These are phyloP conservation scores for Pterulicium gracile DNA, from an alignment of 1,284 basidiomycete species.

Conservation along the genomic window DNA sequence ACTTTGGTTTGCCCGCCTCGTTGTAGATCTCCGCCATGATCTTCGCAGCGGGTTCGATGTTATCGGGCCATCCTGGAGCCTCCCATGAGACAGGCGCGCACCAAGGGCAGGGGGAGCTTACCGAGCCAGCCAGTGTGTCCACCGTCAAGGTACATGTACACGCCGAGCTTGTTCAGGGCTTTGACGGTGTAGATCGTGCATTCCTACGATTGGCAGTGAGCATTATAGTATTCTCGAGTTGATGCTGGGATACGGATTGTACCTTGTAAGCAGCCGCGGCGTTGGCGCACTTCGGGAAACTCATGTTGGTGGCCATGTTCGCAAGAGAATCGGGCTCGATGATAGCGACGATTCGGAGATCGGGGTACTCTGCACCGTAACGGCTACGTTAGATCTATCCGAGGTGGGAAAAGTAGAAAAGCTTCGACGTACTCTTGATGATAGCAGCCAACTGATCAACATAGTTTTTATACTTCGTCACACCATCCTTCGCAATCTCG, in stretches of 20 bases:
- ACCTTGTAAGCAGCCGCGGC: conserved; percentile 43
- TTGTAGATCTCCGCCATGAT: conserved; percentile 41
- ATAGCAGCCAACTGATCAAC: conserved; percentile 51
- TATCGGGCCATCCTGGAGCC: conserved; percentile 38
- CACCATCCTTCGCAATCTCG: conserved; percentile 42
- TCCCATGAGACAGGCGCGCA: too few species aligned
- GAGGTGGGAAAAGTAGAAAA: not conserved
- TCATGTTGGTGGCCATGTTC: conserved; percentile 46
- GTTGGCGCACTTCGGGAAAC: conserved; percentile 40
- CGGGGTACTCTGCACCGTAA: conserved; percentile 45
- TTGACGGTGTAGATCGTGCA: conserved; percentile 47
- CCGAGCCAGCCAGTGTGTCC: conserved; percentile 61
- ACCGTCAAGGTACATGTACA: conserved; percentile 52
- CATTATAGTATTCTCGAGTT: conserved; percentile 11
- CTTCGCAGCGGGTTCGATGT: conserved; percentile 44
- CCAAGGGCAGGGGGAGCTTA: not conserved
- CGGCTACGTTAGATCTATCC: conserved; percentile 4
- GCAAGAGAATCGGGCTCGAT: conserved; percentile 57
- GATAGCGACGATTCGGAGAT: conserved; percentile 50
- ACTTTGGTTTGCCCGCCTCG: conserved; percentile 37
- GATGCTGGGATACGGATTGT: not conserved
- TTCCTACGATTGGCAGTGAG: not conserved
- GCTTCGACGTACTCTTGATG: conserved; percentile 31
- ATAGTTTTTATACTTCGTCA: conserved; percentile 45
- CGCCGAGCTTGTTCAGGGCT: conserved; percentile 41